Evolutionary conservation across 1,284 basidiomycete species (phyloP), one percentile per base, ranked within the genome.

Genomic region (Tylopilus sp.): DNA sequence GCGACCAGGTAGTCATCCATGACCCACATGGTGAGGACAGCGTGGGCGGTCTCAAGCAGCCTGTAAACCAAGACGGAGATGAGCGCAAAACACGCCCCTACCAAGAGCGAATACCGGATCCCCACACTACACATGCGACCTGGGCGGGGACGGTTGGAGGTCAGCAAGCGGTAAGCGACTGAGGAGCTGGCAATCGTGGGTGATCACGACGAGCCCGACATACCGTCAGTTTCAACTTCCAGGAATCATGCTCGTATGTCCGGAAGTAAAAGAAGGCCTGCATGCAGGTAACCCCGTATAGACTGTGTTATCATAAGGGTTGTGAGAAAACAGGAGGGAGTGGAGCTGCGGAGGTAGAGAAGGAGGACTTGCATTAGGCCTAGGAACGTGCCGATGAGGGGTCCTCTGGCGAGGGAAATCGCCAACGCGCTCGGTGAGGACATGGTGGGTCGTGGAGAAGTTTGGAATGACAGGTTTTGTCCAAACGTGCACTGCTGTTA

Each of bases 261-360:
- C 46, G 55, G 23, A 57, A 67, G 49, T 64, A 64, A 25, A 60
- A 66, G 31, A 67, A 54, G 6, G 61, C 55, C 25, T 64, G 63
- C 37, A 55, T 53, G 48, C 63, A 64, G 3, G 63, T 67, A n/a
- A 64, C 43, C 7, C 63, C 63, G 25, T 64, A 64, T 2, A 64
- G 40, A n/a, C 63, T 64, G 31, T 16, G 6, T 7, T 23, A 19
- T 30, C 6, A 8, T n/a, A 11, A 11, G 15, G 18, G 28, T 2
- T 8, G 48, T 60, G 41, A 55, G 55, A 37, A 29, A 43, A 13
- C n/a, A 1, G 11, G 33, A 4, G 33, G 9, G 9, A 10, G 9
- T 34, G 9, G 26, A n/a, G 23, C 15, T 43, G 41, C 2, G 18
- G 11, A 6, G n/a, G 1, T 7, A 6, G 21, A 11, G 7, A 11